Evolutionary conservation across 2,329 filamentous ascomycete genomes (phyloP).

Genomic region (Talaromyces funiculosus): DNA sequence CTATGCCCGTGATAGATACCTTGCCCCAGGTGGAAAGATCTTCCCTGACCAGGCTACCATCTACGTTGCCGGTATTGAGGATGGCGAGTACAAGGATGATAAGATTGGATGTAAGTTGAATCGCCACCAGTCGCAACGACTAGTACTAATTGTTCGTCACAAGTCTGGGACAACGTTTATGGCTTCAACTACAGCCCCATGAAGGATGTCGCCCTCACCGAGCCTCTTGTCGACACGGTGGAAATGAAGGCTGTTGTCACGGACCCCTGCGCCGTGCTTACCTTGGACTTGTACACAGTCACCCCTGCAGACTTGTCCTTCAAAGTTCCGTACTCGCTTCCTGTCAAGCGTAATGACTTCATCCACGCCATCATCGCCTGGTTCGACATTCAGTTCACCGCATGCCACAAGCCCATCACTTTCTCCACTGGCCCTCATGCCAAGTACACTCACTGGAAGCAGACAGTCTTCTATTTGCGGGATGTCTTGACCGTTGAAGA

Average conservation of each 20-base stretch:
- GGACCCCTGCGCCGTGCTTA: conserved; percentile 77
- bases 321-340: conserved; percentile 68
- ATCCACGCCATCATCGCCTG: conserved; percentile 93
- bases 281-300: conserved; percentile 90
- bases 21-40: conserved; percentile 80
- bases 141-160: conserved; percentile 23
- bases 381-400: conserved; percentile 99
- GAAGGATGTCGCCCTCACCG: conserved; percentile 86
- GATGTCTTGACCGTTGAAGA: conserved; percentile 89
- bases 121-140: background rate
- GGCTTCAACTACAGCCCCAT: conserved; percentile 95
- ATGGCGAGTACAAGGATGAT: conserved; percentile 99
- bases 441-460: conserved; percentile 99
- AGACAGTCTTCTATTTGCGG: conserved; percentile 96
- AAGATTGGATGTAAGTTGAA: conserved; percentile 88
- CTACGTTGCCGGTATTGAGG: conserved; percentile 93
- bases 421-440: conserved; percentile 97
- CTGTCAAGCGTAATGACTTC: conserved; percentile 81
- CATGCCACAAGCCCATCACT: conserved; percentile 94
- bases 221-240: conserved; percentile 95
- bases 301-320: conserved; percentile 79
- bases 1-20: conserved; percentile 90
- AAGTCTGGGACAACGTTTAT: conserved; percentile 99
- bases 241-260: conserved; percentile 96
- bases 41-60: conserved; percentile 99